phyloP scores from a whole-genome alignment of 2,329 filamentous ascomycete genomes.

The Alternaria arbusti region DNA sequence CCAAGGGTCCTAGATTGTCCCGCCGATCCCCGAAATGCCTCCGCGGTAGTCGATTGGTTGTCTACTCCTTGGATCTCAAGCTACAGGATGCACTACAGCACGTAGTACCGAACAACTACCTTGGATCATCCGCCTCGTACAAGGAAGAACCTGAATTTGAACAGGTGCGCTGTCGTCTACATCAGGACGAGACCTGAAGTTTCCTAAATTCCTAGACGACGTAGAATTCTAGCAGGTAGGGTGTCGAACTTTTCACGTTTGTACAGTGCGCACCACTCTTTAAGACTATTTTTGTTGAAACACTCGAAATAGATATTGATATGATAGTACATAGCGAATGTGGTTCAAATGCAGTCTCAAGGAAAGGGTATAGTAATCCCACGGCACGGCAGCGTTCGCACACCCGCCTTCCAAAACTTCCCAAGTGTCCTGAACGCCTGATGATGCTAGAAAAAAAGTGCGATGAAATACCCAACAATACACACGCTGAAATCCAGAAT shows the following conservation, averaged over 20 bases:
- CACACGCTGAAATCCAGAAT: conserved; percentile 2
- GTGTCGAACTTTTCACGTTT: not conserved
- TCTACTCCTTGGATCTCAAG: not conserved
- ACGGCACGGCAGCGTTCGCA: not conserved
- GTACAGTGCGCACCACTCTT: not conserved
- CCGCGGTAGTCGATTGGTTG: conserved; percentile 1
- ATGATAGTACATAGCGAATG: conserved; percentile 12
- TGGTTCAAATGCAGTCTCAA: not conserved
- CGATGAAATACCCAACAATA: conserved; percentile 1
- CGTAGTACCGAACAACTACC: not conserved
- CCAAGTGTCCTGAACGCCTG: conserved; percentile 6
- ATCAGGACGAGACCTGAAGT: not conserved
- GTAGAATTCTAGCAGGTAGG: not conserved
- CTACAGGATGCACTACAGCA: conserved; percentile 4
- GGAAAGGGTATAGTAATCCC: conserved; percentile 1
- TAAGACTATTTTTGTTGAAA: not conserved
- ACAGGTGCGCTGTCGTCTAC: not conserved
- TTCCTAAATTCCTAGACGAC: not conserved
- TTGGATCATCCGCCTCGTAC: not conserved
- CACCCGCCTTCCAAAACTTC: not conserved
- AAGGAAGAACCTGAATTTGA: not conserved
- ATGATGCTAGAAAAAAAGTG: conserved; percentile 19
- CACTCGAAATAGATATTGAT: conserved; percentile 1
- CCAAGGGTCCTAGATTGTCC: conserved; percentile 3
- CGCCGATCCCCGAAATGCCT: conserved; percentile 5